Conservation (phyloP, 169 alveolate genomes). For the Babesia caballi region DNA sequence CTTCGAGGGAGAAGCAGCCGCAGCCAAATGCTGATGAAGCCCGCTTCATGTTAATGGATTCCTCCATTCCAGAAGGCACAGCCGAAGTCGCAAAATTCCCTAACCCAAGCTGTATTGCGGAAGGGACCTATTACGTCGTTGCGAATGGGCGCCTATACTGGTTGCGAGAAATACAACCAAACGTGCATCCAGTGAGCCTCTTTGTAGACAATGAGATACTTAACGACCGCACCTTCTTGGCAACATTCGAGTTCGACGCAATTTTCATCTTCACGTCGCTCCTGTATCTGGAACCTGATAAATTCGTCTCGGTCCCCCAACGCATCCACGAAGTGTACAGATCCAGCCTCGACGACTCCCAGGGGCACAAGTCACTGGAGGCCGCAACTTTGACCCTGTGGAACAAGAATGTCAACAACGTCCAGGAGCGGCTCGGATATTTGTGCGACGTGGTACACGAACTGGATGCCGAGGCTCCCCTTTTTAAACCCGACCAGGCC, state of each 20-base stretch:
- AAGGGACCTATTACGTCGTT: neutral
- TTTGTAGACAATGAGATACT: constrained; percentile 29
- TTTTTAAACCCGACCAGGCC: constrained; percentile 33
- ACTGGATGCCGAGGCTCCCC: constrained; percentile 22
- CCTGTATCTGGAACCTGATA: constrained; percentile 24
- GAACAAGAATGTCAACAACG: constrained; percentile 45
- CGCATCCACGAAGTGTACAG: constrained; percentile 48
- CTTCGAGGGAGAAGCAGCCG: neutral
- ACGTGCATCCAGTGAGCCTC: constrained; percentile 40
- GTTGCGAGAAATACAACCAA: constrained; percentile 58
- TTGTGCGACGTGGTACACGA: constrained; percentile 30
- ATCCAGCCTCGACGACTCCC: neutral
- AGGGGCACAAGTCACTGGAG: constrained; percentile 23
- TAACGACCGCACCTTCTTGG: constrained; percentile 13
- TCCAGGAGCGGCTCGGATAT: constrained; percentile 45
- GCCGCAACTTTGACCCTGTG: constrained; percentile 29
- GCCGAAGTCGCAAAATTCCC: constrained; percentile 42
- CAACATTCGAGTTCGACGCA: constrained; percentile 48
- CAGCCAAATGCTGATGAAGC: neutral
- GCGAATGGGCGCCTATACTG: constrained; percentile 7
- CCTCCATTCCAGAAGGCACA: neutral
- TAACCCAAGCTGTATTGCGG: constrained; percentile 10
- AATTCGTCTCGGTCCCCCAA: constrained; percentile 40
- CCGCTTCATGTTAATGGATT: constrained; percentile 16
- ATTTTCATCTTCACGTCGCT: constrained; percentile 45